These are phyloP conservation scores for Ramalina peruviana DNA, from an alignment of 495 filamentous ascomycete genomes.

Conservation along the genomic window DNA sequence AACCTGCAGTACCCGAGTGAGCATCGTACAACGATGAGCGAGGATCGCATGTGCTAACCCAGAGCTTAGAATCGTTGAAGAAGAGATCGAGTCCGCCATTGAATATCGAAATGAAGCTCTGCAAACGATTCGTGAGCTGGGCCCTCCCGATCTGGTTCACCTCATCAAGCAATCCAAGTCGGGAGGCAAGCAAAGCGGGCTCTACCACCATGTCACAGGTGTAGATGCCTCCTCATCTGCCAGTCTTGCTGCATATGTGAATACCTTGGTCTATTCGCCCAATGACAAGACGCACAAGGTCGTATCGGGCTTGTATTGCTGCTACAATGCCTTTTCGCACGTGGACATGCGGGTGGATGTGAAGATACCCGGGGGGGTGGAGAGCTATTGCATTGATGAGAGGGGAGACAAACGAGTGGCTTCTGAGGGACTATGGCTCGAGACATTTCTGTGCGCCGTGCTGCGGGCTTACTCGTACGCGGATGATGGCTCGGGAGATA, in stretches of 20 bases:
- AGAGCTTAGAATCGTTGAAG: slow-evolving; percentile 67
- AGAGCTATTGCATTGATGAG: slow-evolving; percentile 90
- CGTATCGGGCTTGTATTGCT: slow-evolving; percentile 87
- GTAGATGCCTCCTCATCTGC: slow-evolving; percentile 96
- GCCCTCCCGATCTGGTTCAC: slow-evolving; percentile 90
- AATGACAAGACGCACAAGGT: slow-evolving; percentile 82
- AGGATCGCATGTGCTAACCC: slow-evolving; percentile 13
- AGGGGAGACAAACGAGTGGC: slow-evolving; percentile 84
- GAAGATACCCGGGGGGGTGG: slow-evolving; percentile 85
- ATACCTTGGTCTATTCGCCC: slow-evolving; percentile 82
- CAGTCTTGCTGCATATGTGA: slow-evolving; percentile 93
- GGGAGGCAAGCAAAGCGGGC: slow-evolving; percentile 33
- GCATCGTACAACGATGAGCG: slow-evolving; percentile 22
- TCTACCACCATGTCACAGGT: slow-evolving; percentile 66
- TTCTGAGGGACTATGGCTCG: slow-evolving; percentile 86
- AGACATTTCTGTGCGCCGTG: slow-evolving; percentile 91
- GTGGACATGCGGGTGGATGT: slow-evolving; percentile 98
- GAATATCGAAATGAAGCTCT: slow-evolving; percentile 82
- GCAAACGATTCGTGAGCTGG: slow-evolving; percentile 72
- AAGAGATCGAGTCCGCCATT: slow-evolving; percentile 74
- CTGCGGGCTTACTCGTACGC: slow-evolving; percentile 91
- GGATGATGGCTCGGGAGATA: slow-evolving; percentile 82
- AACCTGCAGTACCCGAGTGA: slow-evolving; percentile 81
- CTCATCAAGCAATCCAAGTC: slow-evolving; percentile 71
- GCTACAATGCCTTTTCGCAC: slow-evolving; percentile 98